Conservation (phyloP, 495 filamentous ascomycete genomes). For the Neurospora pannonica region DNA sequence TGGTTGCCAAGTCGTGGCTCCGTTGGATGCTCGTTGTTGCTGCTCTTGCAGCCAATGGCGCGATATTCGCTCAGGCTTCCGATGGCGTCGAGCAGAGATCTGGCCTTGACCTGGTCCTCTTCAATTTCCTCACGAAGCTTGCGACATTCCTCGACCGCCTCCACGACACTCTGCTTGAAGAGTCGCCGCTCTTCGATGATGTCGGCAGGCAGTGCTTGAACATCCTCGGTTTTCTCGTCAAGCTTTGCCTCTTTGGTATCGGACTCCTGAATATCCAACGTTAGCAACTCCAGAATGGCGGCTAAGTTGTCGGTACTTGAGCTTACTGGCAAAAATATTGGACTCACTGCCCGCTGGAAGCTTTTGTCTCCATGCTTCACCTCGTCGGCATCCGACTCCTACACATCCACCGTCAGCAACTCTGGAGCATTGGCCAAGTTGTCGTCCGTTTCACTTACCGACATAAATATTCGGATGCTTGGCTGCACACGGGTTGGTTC, state of each 20-base stretch:
- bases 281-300: not conserved
- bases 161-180: not conserved
- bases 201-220: not conserved
- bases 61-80: too few relatives aligned
- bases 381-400: not conserved
- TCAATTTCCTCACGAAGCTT: not conserved
- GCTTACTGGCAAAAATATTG: too few relatives aligned
- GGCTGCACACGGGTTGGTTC: not conserved
- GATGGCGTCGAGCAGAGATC: too few relatives aligned
- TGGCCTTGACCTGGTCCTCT: not conserved
- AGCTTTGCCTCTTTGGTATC: accelerated
- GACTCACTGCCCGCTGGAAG: too few relatives aligned
- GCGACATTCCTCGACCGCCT: not conserved
- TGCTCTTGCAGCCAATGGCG: too few relatives aligned
- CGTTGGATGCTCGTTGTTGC: too few relatives aligned
- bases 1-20: too few relatives aligned
- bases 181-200: not conserved
- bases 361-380: too few relatives aligned
- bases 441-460: not conserved
- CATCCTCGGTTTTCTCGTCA: not conserved
- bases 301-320: too few relatives aligned
- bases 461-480: not conserved
- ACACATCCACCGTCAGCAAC: not conserved
- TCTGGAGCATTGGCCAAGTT: too few relatives aligned
- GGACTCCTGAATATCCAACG: not conserved